phyloP scores from a whole-genome alignment of 352 stramenopile species.

The Pythium phragmiticola region DNA sequence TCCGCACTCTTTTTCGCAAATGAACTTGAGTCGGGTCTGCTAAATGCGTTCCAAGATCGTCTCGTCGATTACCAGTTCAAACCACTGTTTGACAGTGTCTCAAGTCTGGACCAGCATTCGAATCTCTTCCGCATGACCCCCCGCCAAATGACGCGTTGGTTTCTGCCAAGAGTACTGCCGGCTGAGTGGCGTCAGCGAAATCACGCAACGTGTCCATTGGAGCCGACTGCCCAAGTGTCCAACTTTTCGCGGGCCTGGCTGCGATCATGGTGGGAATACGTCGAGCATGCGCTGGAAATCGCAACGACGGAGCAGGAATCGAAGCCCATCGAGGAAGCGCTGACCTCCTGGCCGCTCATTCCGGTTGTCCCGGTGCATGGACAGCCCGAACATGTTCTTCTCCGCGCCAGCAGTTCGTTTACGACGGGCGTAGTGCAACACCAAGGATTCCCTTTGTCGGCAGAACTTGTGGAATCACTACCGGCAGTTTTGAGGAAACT shows the following conservation, averaged over 20 bases:
- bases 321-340: neutral
- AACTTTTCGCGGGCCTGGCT: slow-evolving; percentile 18
- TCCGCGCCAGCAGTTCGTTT: slow-evolving; percentile 10
- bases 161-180: slow-evolving; percentile 24
- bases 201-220: slow-evolving; percentile 13
- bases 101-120: neutral
- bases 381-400: slow-evolving; percentile 5
- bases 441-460: neutral
- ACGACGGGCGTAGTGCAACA: slow-evolving; percentile 10
- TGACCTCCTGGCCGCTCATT: slow-evolving; percentile 16
- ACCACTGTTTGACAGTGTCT: slow-evolving; percentile 9
- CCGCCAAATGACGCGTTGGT: neutral
- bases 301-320: neutral
- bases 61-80: slow-evolving; percentile 17
- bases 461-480: neutral
- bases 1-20: slow-evolving; percentile 18
- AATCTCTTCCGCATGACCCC: slow-evolving; percentile 18
- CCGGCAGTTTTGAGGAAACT: slow-evolving; percentile 18
- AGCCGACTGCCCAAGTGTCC: neutral
- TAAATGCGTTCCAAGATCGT: slow-evolving; percentile 6
- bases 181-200: slow-evolving; percentile 7
- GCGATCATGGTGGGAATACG: slow-evolving; percentile 22
- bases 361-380: slow-evolving; percentile 4
- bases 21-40: slow-evolving; percentile 9
- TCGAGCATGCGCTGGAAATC: slow-evolving; percentile 14